Conservation (phyloP, 176 grass and related monocot species). For the Aegilops bicornis region DNA sequence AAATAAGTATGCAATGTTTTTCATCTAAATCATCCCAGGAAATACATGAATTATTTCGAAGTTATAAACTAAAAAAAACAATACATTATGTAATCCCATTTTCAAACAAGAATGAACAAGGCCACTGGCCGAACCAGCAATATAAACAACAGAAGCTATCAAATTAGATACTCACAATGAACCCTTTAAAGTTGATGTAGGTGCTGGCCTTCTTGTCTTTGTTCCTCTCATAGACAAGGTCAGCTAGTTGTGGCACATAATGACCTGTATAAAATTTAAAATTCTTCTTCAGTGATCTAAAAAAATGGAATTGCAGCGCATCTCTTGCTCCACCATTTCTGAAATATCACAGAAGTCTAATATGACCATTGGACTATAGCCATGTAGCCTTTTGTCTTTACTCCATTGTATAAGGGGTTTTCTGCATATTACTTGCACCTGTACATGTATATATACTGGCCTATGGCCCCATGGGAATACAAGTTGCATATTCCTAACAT, state of each 20-base stretch:
- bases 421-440: too few relatives aligned
- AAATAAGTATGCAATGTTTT: neutral
- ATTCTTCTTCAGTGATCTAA: neutral
- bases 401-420: too few relatives aligned
- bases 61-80: neutral
- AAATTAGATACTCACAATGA: conserved; percentile 64
- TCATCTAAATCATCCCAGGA: neutral
- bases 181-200: conserved; percentile 83
- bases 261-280: conserved; percentile 58
- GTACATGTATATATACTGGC: too few relatives aligned
- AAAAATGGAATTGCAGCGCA: neutral
- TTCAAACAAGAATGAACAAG: neutral
- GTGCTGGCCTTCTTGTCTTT: conserved; percentile 41
- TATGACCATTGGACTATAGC: neutral
- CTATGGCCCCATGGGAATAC: too few relatives aligned
- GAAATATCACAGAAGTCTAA: neutral
- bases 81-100: neutral
- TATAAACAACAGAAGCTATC: neutral
- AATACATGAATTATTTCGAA: neutral
- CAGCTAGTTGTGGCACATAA: conserved; percentile 85
- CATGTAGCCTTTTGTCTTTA: too few relatives aligned
- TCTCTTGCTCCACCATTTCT: neutral
- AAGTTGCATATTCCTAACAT: too few relatives aligned
- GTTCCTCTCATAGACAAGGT: conserved; percentile 75
- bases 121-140: neutral